Evolutionary conservation across 176 grass and related monocot species (phyloP).

Genomic region (Carex kokanica): DNA sequence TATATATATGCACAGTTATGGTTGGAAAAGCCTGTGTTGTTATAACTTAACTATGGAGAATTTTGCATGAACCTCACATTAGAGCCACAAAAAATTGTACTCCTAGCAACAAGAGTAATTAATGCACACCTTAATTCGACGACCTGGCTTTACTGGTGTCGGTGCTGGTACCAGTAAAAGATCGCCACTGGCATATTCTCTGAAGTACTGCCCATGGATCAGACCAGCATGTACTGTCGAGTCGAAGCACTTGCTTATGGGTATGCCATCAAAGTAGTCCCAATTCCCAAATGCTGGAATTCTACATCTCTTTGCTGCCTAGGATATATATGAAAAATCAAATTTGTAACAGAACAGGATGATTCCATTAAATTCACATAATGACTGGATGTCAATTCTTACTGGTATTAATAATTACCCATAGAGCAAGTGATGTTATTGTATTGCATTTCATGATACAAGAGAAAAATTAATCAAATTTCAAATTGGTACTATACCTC

Average conservation of each 20-base stretch:
- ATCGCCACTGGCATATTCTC: neutral
- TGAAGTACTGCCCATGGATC: constrained; percentile 7
- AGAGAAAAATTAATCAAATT: neutral
- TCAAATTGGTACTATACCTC: neutral
- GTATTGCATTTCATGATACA: neutral
- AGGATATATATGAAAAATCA: neutral
- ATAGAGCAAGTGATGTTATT: neutral
- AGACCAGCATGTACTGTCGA: neutral
- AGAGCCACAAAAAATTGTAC: neutral
- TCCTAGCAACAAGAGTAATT: too few relatives aligned
- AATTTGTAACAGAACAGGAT: neutral
- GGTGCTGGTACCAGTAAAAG: constrained; percentile 9
- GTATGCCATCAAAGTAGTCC: constrained; percentile 10
- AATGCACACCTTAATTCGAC: constrained; percentile 3
- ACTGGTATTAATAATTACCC: neutral
- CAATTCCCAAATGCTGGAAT: constrained; percentile 27
- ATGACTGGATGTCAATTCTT: neutral
- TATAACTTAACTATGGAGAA: neutral
- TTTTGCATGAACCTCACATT: neutral
- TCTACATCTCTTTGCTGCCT: constrained; percentile 10
- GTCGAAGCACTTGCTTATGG: constrained; percentile 24
- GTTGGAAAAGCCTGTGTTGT: neutral
- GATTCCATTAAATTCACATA: too few relatives aligned
- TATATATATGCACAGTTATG: neutral
- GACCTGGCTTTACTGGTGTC: constrained; percentile 1